Conservation (phyloP, 2,329 filamentous ascomycete species). For the Cladosporium halotolerans region DNA sequence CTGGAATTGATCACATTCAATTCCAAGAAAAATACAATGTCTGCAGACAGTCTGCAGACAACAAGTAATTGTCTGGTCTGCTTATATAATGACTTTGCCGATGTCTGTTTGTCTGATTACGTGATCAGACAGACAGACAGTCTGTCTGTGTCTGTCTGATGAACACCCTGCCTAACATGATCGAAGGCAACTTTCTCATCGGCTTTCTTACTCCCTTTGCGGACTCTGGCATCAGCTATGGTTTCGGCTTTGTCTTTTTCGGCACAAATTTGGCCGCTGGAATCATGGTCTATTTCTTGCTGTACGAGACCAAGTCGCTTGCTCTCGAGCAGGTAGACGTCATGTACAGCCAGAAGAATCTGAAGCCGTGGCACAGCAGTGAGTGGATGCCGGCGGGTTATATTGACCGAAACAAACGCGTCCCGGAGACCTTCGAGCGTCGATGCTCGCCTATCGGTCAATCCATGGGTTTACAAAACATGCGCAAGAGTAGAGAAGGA, state of each 20-base stretch:
- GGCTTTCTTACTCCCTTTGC: constrained; percentile 32
- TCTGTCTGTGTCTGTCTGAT: no score
- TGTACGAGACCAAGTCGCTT: constrained; percentile 30
- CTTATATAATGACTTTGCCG: no score
- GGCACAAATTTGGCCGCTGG: constrained; percentile 26
- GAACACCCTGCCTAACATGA: no score
- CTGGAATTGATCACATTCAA: no score
- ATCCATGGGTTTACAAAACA: not conserved
- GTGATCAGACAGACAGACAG: no score
- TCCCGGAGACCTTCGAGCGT: constrained; percentile 10
- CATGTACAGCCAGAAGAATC: constrained; percentile 28
- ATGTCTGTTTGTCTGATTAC: no score
- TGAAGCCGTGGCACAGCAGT: constrained; percentile 28
- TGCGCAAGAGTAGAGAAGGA: constrained; percentile 45
- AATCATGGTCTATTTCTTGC: constrained; percentile 28
- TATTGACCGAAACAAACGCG: constrained; percentile 26
- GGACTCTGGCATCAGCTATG: constrained; percentile 19
- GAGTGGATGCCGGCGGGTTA: constrained; percentile 32
- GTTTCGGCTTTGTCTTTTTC: constrained; percentile 31
- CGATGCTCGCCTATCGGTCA: not conserved
- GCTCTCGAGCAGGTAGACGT: constrained; percentile 32
- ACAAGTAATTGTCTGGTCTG: no score
- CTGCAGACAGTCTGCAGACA: no score
- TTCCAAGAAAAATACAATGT: no score
- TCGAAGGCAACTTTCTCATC: constrained; percentile 36